phyloP scores from a whole-genome alignment of 2,329 filamentous ascomycete genomes.

The Aspergillus japonicus region DNA sequence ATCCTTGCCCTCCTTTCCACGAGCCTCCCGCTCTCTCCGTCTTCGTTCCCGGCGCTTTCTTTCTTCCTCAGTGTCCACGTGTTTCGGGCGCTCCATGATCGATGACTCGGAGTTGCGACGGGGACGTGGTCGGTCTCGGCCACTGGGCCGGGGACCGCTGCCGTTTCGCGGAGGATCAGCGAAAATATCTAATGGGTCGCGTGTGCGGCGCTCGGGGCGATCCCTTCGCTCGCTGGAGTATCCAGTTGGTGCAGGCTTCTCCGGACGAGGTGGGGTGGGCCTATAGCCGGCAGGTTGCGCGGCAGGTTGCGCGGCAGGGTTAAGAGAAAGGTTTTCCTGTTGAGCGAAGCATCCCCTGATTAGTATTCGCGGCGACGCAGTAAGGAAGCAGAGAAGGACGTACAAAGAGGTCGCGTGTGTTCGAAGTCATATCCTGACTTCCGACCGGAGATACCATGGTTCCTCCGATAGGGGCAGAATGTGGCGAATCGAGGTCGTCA shows the following conservation, averaged over 20 bases:
- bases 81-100: slow-evolving; percentile 53
- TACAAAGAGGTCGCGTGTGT: slow-evolving; percentile 62
- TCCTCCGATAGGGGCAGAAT: slow-evolving; percentile 33
- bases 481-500: slow-evolving; percentile 40
- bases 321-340: slow-evolving; percentile 42
- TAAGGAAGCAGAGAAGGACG: slow-evolving; percentile 31
- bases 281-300: slow-evolving; percentile 41
- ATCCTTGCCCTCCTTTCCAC: slow-evolving; percentile 36
- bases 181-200: slow-evolving; percentile 50
- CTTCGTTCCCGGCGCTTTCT: slow-evolving; percentile 50
- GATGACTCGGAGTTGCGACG: slow-evolving; percentile 66
- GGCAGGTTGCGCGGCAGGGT: slow-evolving; percentile 34
- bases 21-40: slow-evolving; percentile 50
- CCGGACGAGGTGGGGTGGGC: slow-evolving; percentile 35
- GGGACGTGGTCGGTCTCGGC: slow-evolving; percentile 41
- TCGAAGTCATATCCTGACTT: slow-evolving; percentile 45
- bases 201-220: slow-evolving; percentile 25
- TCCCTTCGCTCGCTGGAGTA: slow-evolving; percentile 30
- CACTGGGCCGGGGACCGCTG: slow-evolving; percentile 27
- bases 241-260: slow-evolving; percentile 28
- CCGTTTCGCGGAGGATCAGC: slow-evolving; percentile 42
- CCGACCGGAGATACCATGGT: slow-evolving; percentile 32
- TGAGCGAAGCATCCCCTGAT: neutral
- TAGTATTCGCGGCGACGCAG: slow-evolving; percentile 3
- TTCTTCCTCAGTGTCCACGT: slow-evolving; percentile 51